These are phyloP conservation scores for Monilinia polystroma DNA, from an alignment of 2,329 filamentous ascomycete genomes.

Conservation along the genomic window DNA sequence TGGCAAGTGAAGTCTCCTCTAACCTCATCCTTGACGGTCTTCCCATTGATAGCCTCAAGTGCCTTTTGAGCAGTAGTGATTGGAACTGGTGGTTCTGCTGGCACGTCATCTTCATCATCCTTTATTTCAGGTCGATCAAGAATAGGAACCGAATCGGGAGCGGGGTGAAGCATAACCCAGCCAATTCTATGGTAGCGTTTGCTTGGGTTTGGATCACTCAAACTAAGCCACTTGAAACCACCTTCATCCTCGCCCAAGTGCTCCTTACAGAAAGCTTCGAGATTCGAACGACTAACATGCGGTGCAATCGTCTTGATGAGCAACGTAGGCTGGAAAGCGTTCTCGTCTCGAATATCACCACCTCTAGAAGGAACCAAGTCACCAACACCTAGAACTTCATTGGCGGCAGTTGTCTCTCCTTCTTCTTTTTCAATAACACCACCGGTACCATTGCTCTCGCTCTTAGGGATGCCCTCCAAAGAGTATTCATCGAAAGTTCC, in stretches of 20 bases:
- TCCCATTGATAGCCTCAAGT: conserved; percentile 91
- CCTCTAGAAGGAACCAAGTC: conserved; percentile 82
- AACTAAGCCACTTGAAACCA: conserved; percentile 91
- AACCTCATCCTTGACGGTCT: conserved; percentile 91
- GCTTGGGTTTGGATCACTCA: conserved; percentile 94
- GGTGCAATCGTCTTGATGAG: conserved; percentile 98
- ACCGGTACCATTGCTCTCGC: conserved; percentile 82
- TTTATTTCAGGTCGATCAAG: conserved; percentile 72
- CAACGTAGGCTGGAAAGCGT: conserved; percentile 82
- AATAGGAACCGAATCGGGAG: conserved; percentile 62
- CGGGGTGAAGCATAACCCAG: conserved; percentile 93
- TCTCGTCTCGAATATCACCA: conserved; percentile 86
- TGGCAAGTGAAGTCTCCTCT: conserved; percentile 97
- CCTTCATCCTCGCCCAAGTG: conserved; percentile 87
- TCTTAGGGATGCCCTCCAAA: conserved; percentile 90
- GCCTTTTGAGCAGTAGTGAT: conserved; percentile 76
- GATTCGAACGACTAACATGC: conserved; percentile 88
- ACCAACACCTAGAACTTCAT: conserved; percentile 88
- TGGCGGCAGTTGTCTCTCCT: conserved; percentile 85
- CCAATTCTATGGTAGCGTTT: conserved; percentile 98
- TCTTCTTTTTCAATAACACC: conserved; percentile 91
- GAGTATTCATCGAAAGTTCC: conserved; percentile 94
- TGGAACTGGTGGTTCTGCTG: conserved; percentile 44
- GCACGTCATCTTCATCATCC: conserved; percentile 53
- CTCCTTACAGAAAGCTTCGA: conserved; percentile 93